phyloP scores from a whole-genome alignment of 2,329 filamentous ascomycete species.

The Escovopsis weberi region DNA sequence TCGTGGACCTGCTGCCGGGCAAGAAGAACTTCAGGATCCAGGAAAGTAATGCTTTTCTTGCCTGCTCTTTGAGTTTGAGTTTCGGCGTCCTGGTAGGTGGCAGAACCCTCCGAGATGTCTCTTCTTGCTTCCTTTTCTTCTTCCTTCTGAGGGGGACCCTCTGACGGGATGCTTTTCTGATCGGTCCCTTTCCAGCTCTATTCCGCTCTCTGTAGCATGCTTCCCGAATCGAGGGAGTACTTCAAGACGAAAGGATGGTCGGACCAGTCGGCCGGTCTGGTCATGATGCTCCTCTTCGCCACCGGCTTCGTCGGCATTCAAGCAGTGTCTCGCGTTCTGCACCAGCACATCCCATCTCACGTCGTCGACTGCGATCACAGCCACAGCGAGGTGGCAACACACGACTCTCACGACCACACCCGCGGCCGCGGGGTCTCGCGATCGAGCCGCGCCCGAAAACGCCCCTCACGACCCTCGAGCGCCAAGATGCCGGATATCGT shows the following conservation, averaged over 20 bases:
- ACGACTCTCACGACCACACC: conserved; percentile 13
- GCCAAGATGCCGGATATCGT: conserved; percentile 9
- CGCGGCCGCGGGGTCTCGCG: conserved; percentile 16
- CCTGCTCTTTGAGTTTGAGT: conserved; percentile 76
- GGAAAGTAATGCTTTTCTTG: conserved; percentile 77
- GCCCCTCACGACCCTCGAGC: conserved; percentile 9
- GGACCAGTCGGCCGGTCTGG: conserved; percentile 50
- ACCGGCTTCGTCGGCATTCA: conserved; percentile 64
- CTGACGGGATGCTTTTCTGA: neutral
- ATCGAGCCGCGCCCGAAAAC: conserved; percentile 17
- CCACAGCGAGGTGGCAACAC: conserved; percentile 39
- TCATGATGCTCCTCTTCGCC: conserved; percentile 55
- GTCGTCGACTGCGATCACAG: conserved; percentile 69
- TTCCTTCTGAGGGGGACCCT: too few relatives aligned
- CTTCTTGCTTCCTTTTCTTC: too few relatives aligned
- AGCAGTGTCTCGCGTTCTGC: conserved; percentile 54
- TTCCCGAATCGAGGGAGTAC: conserved; percentile 72
- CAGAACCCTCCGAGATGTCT: too few relatives aligned
- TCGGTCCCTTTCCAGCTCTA: conserved; percentile 48
- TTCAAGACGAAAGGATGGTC: conserved; percentile 54
- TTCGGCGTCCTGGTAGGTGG: conserved; percentile 82
- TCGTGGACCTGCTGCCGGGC: conserved; percentile 59
- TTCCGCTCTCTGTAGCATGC: conserved; percentile 83
- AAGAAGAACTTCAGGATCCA: conserved; percentile 72
- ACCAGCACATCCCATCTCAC: conserved; percentile 61